These are phyloP conservation scores for Saksenaea vasiformis DNA, from an alignment of 371 early-diverging fungal genomes.

Conservation along the genomic window DNA sequence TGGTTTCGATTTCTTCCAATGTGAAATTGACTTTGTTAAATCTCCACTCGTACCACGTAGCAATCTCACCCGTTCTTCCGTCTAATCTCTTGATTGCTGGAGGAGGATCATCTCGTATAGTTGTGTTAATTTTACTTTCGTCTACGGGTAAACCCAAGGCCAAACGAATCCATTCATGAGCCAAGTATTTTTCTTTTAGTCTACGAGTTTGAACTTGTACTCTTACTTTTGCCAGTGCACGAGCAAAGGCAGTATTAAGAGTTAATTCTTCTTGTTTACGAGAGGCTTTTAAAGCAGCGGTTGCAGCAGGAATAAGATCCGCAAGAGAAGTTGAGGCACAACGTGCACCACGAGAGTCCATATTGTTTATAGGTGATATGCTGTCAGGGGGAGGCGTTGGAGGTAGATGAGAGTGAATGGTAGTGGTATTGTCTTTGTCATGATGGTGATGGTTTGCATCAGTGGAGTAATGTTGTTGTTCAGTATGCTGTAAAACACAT, in stretches of 20 bases:
- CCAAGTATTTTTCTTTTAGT: slow-evolving; percentile 43
- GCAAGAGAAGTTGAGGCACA: slow-evolving; percentile 27
- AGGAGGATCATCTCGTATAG: neutral
- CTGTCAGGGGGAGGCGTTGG: neutral
- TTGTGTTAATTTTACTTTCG: slow-evolving; percentile 29
- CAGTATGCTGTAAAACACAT: slow-evolving; percentile 9
- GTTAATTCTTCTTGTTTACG: slow-evolving; percentile 1
- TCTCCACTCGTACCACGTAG: slow-evolving; percentile 49
- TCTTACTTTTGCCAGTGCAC: slow-evolving; percentile 42
- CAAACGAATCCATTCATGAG: slow-evolving; percentile 50
- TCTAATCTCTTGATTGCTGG: slow-evolving; percentile 9
- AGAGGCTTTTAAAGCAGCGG: slow-evolving; percentile 29
- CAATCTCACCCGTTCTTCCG: slow-evolving; percentile 48
- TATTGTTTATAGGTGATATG: neutral
- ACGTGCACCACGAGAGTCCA: slow-evolving; percentile 9
- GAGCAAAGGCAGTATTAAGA: slow-evolving; percentile 31
- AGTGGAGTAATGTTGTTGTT: neutral
- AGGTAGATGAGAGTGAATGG: neutral
- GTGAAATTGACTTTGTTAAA: slow-evolving; percentile 28
- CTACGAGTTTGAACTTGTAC: slow-evolving; percentile 40
- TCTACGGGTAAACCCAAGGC: slow-evolving; percentile 41
- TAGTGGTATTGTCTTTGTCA: neutral
- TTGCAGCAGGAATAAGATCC: slow-evolving; percentile 45
- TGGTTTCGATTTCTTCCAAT: slow-evolving; percentile 35
- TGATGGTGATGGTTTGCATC: neutral